Evolutionary conservation across 192 early-diverging fungal genomes (phyloP), one percentile per base, ranked within the genome.

Genomic region (Linnemannia zychae): DNA sequence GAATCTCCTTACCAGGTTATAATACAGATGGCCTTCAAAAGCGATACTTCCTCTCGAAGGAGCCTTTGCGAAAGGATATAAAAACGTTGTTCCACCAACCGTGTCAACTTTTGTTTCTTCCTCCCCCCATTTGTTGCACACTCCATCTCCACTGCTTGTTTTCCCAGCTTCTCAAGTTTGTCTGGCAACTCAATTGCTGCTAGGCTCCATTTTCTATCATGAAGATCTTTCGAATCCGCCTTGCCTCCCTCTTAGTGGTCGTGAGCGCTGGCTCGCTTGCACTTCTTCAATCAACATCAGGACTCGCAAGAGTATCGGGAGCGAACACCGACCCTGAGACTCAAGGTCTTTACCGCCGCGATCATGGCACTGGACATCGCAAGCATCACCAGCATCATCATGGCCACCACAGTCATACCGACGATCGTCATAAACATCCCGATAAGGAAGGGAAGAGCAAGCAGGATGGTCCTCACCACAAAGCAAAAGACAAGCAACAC

Each of bases 401-500:
- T 65, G 60, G n/a, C 18, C 60, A 68, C 36, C 67, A 17, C 36
- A 67, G 65, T 31, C 65, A 67, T 67, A 31, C 65, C 28, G 65
- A 67, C 33, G 3, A 16, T 34, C 65, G 18, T 60, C 60, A 65
- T 36, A 68, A 68, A 33, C 67, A 68, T 68, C 67, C 37, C 36
- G 67, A 68, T 5, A 68, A 68, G 38, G 67, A 68, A 68, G 36
- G 36, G 67, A 37, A 68, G 67, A 36, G 17, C 67, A 68, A 68
- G 36, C 2, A 37, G 67, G 67, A 68, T 37, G 36, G 67, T 68
- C 33, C 36, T 68, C 67, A 68, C 36, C 36, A 68, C 67, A 68
- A 68, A 68, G 36, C 87, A 82, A 88, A 73, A 53, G 72, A 75
- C 87, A 82, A 72, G 78, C 87, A 46, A 52, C 75, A 84, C 75